phyloP scores from a whole-genome alignment of 2,329 filamentous ascomycete genomes.

The Boeremia lycopersici region DNA sequence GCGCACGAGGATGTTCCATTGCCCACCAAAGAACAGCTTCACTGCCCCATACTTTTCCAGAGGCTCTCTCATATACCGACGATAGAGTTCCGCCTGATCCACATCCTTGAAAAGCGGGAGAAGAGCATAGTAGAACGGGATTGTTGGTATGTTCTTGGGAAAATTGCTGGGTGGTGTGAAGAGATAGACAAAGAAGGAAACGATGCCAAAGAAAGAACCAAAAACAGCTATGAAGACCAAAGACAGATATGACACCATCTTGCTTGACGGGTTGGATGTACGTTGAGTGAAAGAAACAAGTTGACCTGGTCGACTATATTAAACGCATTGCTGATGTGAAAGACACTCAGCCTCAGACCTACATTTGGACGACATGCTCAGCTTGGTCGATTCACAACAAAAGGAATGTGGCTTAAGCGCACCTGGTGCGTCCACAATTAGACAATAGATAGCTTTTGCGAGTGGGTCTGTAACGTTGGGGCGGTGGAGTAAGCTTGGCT shows the following conservation, averaged over 20 bases:
- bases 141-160: slow-evolving; percentile 49
- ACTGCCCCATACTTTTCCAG: slow-evolving; percentile 53
- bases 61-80: slow-evolving; percentile 48
- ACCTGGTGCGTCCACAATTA: slow-evolving; percentile 22
- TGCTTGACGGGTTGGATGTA: slow-evolving; percentile 5
- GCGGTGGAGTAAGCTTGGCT: slow-evolving; percentile 15
- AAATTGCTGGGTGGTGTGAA: slow-evolving; percentile 36
- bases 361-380: slow-evolving; percentile 16
- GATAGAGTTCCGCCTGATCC: slow-evolving; percentile 52
- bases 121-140: slow-evolving; percentile 54
- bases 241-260: slow-evolving; percentile 32
- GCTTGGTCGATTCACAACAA: slow-evolving; percentile 14
- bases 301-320: slow-evolving; percentile 23
- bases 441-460: slow-evolving; percentile 26
- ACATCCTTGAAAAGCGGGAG: slow-evolving; percentile 52
- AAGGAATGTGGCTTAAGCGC: slow-evolving; percentile 19
- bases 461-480: slow-evolving; percentile 16
- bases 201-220: slow-evolving; percentile 20
- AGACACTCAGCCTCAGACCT: slow-evolving; percentile 17
- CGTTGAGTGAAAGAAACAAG: slow-evolving; percentile 2
- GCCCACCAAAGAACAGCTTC: slow-evolving; percentile 56
- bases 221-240: slow-evolving; percentile 30
- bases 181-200: slow-evolving; percentile 33
- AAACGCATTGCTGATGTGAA: slow-evolving; percentile 9
- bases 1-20: slow-evolving; percentile 57